A percentile compares a stretch with the other conserved stretches of the same genome.
phyloP scores from a whole-genome alignment of 495 filamentous ascomycete species.

The Astrothelium subdiscretum region DNA sequence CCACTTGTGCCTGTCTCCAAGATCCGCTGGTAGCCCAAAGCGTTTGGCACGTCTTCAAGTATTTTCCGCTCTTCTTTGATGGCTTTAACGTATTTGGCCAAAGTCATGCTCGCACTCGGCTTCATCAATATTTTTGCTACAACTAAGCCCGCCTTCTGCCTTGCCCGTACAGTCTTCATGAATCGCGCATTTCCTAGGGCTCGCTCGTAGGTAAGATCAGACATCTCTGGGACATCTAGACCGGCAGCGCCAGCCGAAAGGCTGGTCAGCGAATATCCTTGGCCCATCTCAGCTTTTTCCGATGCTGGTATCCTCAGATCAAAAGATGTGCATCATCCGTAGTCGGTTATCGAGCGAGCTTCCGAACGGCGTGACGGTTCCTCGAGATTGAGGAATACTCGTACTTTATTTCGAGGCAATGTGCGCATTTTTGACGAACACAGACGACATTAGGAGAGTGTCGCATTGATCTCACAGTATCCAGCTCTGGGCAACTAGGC shows the following conservation, averaged over 20 bases:
- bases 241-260: constrained; percentile 81
- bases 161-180: constrained; percentile 89
- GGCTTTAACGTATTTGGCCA: constrained; percentile 62
- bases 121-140: constrained; percentile 93
- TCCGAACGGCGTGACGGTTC: neutral
- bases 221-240: constrained; percentile 86
- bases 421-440: neutral
- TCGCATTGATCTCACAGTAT: too few relatives aligned
- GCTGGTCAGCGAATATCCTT: constrained; percentile 86
- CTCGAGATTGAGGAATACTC: neutral
- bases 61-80: constrained; percentile 72
- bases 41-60: constrained; percentile 79
- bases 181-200: constrained; percentile 89
- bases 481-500: neutral
- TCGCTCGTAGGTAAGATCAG: constrained; percentile 82
- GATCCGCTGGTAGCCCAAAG: constrained; percentile 76
- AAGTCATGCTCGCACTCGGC: constrained; percentile 61
- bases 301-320: neutral
- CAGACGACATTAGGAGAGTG: neutral
- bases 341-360: neutral
- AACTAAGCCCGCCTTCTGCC: constrained; percentile 78
- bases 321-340: neutral
- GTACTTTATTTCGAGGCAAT: neutral
- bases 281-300: constrained; percentile 57
- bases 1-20: constrained; percentile 83